Conservation (phyloP, 306 rosid genomes). For the Gastrolobium bilobum region DNA sequence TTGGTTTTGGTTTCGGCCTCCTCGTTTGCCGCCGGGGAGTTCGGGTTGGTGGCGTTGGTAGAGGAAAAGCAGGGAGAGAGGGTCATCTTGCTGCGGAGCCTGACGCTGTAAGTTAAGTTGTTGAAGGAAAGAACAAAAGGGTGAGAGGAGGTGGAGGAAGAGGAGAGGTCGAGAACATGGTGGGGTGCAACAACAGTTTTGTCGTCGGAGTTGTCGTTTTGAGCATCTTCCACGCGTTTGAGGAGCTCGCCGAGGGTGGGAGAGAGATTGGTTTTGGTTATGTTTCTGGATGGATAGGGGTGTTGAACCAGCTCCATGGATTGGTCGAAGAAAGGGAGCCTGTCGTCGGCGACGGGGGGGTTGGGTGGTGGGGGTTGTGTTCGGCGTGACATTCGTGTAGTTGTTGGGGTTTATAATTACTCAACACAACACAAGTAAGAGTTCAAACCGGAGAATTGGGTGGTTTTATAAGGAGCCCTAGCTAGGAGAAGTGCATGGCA, state of each 20-base stretch:
- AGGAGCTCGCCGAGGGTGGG: constrained; percentile 83
- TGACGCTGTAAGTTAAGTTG: constrained; percentile 77
- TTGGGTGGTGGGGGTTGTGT: constrained; percentile 27
- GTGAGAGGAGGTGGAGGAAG: constrained; percentile 45
- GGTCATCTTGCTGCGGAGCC: constrained; percentile 53
- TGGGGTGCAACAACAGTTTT: not conserved
- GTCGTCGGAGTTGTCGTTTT: constrained; percentile 50
- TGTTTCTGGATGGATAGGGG: not conserved
- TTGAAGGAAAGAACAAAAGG: constrained; percentile 79
- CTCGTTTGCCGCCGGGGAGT: not conserved
- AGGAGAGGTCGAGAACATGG: constrained; percentile 49
- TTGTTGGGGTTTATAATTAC: too few species aligned
- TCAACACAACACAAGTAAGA: not conserved
- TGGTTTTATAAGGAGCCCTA: constrained; percentile 45
- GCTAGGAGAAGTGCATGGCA: not conserved
- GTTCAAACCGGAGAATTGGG: not conserved
- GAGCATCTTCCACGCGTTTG: constrained; percentile 71
- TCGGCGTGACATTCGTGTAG: constrained; percentile 44
- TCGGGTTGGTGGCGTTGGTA: not conserved
- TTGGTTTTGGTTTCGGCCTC: constrained; percentile 6
- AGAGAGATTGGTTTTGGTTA: constrained; percentile 19
- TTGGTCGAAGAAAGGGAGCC: constrained; percentile 56
- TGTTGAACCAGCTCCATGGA: constrained; percentile 64
- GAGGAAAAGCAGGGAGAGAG: constrained; percentile 44
- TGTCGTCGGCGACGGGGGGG: constrained; percentile 12